Evolutionary conservation across 768 basidiomycete genomes (phyloP), one percentile per base, ranked within the genome.

Genomic region (Clitopilus passeckerianus): DNA sequence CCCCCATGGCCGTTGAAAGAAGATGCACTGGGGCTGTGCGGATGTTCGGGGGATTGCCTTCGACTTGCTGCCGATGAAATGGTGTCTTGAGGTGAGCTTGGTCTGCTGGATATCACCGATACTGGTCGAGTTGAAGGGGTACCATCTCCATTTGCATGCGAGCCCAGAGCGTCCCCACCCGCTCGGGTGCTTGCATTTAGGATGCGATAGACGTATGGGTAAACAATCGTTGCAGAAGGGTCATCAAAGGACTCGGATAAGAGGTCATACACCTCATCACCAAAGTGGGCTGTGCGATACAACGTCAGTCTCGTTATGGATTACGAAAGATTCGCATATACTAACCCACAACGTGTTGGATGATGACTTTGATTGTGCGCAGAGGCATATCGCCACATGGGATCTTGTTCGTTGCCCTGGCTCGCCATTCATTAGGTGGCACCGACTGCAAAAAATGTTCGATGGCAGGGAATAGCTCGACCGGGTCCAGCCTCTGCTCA

Each of bases 301-400:
- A 43, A 12, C 65, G 44, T 50, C 58, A 55, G 18, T 60, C 46
- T 54, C 50, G 57, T 53, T 46, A 50, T 22, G 5, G 18, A 30
- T 58, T 23, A 16, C 43, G 56, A 35, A 54, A 24, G 43, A 58
- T 58, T 35, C 46, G 24, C 23, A 6, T 18, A 22, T 16, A 84
- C 95, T 77, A 64, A 95, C 95, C 91, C 65, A 98, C 93, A 58
- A 98, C 85, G 70, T 96, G 94, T 74, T 98, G 97, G 34, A 99
- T 91, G 65, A 99, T 93, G 43, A 97, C 95, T 78, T 99, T 99
- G 72, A 98, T 92, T 1, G 97, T 98, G 61, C 97, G 81, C 59
- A 99, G 73, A 1, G 97, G 97, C 95, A 98, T 95, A 67, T 99
- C 97, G 23, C 95, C 95, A 68, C 95, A 90, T 2, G 97, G 95